A percentile compares a stretch with the other conserved stretches of the same genome.
phyloP scores from a whole-genome alignment of 2,329 filamentous ascomycete genomes.

The Camillea tinctor region DNA sequence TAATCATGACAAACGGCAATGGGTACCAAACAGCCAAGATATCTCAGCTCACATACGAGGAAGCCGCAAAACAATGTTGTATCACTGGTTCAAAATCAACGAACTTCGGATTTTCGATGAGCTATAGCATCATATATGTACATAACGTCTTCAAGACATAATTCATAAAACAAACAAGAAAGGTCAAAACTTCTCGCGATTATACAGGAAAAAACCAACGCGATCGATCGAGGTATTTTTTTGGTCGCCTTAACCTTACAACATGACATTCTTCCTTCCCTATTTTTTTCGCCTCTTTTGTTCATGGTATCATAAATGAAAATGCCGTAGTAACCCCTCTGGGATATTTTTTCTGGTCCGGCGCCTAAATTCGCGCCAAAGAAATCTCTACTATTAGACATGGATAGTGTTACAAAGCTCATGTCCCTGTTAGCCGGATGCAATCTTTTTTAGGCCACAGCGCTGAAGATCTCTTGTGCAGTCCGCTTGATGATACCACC shows the following conservation, averaged over 20 bases:
- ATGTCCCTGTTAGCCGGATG: constrained; percentile 2
- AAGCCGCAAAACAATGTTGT: too few species aligned
- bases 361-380: background rate
- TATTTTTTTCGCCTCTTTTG: background rate
- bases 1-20: too few species aligned
- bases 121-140: background rate
- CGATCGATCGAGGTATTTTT: background rate
- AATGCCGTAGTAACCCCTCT: background rate
- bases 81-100: background rate
- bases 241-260: background rate
- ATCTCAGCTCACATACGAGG: background rate
- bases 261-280: background rate
- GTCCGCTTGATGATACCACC: constrained; percentile 88
- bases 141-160: background rate
- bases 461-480: constrained; percentile 60
- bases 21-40: background rate
- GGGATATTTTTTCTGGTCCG: background rate
- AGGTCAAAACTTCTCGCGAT: background rate
- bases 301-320: constrained; percentile 20
- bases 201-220: background rate
- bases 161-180: background rate
- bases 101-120: background rate
- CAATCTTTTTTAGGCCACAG: constrained; percentile 3
- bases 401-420: constrained; percentile 1
- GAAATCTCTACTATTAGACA: background rate